These are phyloP conservation scores for Syzygium jambos DNA, from an alignment of 345 rosid species.

Conservation along the genomic window DNA sequence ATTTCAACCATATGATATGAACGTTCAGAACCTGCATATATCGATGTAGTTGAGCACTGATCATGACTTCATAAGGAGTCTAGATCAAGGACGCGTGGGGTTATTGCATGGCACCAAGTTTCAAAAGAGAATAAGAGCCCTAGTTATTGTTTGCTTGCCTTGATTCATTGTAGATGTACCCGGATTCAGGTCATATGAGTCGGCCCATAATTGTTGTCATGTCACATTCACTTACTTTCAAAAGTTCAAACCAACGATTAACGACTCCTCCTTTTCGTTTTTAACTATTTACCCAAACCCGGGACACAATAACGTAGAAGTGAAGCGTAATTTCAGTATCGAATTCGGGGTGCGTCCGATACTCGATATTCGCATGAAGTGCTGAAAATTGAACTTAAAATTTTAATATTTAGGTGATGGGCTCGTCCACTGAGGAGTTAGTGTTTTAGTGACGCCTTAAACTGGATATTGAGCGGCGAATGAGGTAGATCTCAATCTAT, in stretches of 20 bases:
- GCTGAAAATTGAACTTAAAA: background rate
- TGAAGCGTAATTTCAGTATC: background rate
- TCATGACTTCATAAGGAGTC: background rate
- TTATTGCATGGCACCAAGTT: background rate
- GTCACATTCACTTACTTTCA: background rate
- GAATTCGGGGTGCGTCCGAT: background rate
- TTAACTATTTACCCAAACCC: background rate
- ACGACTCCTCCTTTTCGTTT: background rate
- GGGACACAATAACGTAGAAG: background rate
- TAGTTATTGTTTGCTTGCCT: background rate
- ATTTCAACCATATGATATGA: background rate
- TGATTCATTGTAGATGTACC: background rate
- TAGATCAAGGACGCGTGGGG: background rate
- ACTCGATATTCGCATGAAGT: background rate
- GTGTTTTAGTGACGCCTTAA: background rate
- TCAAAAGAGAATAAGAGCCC: background rate
- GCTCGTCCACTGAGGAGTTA: background rate
- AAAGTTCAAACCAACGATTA: background rate
- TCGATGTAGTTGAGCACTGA: background rate
- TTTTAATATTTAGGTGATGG: background rate
- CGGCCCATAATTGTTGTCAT: background rate
- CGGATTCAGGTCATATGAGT: background rate
- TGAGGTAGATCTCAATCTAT: background rate
- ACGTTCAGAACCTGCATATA: background rate
- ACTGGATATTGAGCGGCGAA: background rate